Percentiles rank a stretch among this genome's conserved stretches.
Evolutionary conservation across 2,329 filamentous ascomycete species (phyloP).

Genomic region (Pseudonectria buxi): DNA sequence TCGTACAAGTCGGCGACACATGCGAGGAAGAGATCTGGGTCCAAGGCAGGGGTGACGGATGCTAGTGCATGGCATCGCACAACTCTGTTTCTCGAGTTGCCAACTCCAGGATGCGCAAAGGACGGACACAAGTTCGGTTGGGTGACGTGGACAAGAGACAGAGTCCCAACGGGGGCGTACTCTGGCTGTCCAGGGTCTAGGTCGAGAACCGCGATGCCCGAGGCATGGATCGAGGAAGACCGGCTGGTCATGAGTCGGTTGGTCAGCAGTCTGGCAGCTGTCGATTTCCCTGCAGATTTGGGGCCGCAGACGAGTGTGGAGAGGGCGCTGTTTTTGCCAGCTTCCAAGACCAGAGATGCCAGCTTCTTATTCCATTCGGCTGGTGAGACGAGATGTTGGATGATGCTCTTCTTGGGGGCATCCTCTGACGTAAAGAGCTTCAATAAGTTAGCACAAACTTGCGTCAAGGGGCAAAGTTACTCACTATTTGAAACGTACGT

Average conservation of each 20-base stretch:
- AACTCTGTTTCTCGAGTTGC: constrained; percentile 29
- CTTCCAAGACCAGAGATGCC: constrained; percentile 33
- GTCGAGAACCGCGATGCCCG: constrained; percentile 56
- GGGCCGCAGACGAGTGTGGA: constrained; percentile 59
- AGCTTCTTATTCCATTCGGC: constrained; percentile 56
- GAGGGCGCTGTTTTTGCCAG: constrained; percentile 28
- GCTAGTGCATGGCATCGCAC: constrained; percentile 62
- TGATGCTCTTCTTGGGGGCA: constrained; percentile 38
- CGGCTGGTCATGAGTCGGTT: constrained; percentile 57
- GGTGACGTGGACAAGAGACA: constrained; percentile 58
- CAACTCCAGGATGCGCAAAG: constrained; percentile 52
- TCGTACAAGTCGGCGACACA: constrained; percentile 58
- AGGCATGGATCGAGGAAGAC: constrained; percentile 4
- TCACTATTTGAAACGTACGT: constrained; percentile 44
- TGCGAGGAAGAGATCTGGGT: constrained; percentile 59
- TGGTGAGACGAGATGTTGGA: constrained; percentile 51
- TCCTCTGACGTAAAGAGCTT: constrained; percentile 51
- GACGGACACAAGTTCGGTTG: constrained; percentile 58
- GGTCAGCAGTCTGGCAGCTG: constrained; percentile 58
- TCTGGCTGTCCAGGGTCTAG: constrained; percentile 74
- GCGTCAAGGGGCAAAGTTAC: constrained; percentile 8
- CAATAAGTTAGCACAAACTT: constrained; percentile 13
- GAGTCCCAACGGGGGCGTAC: constrained; percentile 60
- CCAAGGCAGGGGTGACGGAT: constrained; percentile 56
- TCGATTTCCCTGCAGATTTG: constrained; percentile 70